These are phyloP conservation scores for Xylariomycetidae sp. DNA, from an alignment of 2,329 filamentous ascomycete genomes.

Conservation along the genomic window DNA sequence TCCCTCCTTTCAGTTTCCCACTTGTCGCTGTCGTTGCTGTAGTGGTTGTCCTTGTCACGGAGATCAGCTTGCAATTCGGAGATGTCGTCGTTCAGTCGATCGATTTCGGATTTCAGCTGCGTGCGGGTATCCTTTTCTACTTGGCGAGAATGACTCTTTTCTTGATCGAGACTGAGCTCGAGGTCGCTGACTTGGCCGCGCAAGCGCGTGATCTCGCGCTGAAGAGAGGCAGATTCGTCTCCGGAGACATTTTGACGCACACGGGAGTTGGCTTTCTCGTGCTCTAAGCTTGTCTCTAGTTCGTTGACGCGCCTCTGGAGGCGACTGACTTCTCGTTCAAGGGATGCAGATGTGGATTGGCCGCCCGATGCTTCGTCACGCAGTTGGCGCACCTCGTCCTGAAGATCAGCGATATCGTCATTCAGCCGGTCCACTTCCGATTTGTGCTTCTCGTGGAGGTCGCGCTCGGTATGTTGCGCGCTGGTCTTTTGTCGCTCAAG, in stretches of 20 bases:
- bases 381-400: constrained; percentile 46
- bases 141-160: constrained; percentile 54
- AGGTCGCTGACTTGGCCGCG: constrained; percentile 43
- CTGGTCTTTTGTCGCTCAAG: constrained; percentile 55
- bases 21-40: constrained; percentile 66
- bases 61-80: constrained; percentile 60
- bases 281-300: constrained; percentile 31
- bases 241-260: constrained; percentile 62
- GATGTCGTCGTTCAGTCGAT: constrained; percentile 48
- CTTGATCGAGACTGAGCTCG: constrained; percentile 44
- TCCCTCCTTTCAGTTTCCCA: constrained; percentile 65
- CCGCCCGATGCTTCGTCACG: constrained; percentile 61
- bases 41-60: constrained; percentile 64
- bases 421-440: constrained; percentile 45
- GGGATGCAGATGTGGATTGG: constrained; percentile 50
- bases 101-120: constrained; percentile 51
- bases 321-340: constrained; percentile 58
- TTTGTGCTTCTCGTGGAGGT: constrained; percentile 49
- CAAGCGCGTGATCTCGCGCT: constrained; percentile 54
- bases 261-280: constrained; percentile 65
- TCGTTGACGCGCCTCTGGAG: constrained; percentile 41
- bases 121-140: constrained; percentile 56
- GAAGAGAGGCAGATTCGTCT: constrained; percentile 60
- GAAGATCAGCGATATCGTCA: constrained; percentile 54
- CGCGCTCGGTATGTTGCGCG: constrained; percentile 59